Conservation (phyloP, 768 basidiomycete genomes). For the Cyclocybe cylindracea region DNA sequence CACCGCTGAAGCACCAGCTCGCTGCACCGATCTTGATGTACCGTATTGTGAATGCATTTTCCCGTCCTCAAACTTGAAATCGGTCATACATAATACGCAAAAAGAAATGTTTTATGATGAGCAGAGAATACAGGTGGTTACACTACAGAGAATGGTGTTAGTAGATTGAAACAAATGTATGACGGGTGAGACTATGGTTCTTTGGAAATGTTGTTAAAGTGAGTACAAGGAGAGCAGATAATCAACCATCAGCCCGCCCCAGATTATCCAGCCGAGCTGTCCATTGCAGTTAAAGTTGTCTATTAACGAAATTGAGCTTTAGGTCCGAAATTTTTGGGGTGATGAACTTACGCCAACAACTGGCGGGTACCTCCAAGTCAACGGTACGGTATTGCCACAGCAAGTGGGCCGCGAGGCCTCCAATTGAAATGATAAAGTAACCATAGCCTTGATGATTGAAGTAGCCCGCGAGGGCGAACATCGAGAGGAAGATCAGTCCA, state of each 20-base stretch:
- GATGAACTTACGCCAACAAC: conserved; percentile 45
- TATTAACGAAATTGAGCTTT: conserved; percentile 9
- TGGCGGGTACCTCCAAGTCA: conserved; percentile 40
- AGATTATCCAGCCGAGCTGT: conserved; percentile 47
- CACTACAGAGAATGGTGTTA: too few species aligned
- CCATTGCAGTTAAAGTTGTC: conserved; percentile 51
- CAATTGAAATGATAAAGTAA: conserved; percentile 47
- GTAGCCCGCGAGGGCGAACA: conserved; percentile 54
- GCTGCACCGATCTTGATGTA: too few species aligned
- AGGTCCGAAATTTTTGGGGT: background rate
- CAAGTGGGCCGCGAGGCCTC: conserved; percentile 43
- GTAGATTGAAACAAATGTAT: too few species aligned
- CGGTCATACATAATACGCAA: too few species aligned
- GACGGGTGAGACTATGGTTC: too few species aligned
- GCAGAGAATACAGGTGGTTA: too few species aligned
- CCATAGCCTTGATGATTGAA: conserved; percentile 51
- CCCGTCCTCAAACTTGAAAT: too few species aligned
- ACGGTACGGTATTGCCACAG: conserved; percentile 49
- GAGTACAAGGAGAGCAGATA: conserved; percentile 18
- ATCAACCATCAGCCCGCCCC: conserved; percentile 43
- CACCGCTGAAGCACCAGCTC: too few species aligned
- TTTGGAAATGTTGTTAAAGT: too few species aligned
- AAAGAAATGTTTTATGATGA: too few species aligned
- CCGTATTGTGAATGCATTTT: too few species aligned
- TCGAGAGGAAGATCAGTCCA: conserved; percentile 49